Evolutionary conservation across 495 filamentous ascomycete species (phyloP).

Genomic region (Xylaria venustula): DNA sequence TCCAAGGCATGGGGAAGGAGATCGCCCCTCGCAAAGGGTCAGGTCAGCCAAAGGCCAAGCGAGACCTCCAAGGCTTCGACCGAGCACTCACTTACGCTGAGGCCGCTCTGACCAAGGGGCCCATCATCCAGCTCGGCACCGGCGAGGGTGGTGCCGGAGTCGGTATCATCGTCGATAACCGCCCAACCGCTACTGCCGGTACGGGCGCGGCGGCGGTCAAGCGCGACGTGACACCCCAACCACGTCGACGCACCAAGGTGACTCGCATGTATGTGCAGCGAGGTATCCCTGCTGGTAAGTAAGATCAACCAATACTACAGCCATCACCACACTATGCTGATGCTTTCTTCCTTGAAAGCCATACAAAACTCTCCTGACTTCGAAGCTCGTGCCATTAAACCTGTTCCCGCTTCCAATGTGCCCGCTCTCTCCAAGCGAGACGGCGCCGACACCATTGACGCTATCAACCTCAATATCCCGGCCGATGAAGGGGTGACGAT

Average conservation of each 20-base stretch:
- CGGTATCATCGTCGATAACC: constrained; percentile 48
- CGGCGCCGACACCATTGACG: constrained; percentile 37
- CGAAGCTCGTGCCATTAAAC: constrained; percentile 25
- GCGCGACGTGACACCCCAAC: constrained; percentile 34
- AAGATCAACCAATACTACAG: background rate
- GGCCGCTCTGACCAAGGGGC: constrained; percentile 45
- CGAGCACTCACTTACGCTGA: constrained; percentile 47
- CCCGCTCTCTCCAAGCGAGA: constrained; percentile 27
- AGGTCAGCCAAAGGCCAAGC: constrained; percentile 27
- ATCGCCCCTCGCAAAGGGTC: constrained; percentile 41
- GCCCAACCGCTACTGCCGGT: constrained; percentile 21
- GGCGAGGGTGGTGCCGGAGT: constrained; percentile 47
- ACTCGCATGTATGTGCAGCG: constrained; percentile 51
- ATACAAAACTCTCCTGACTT: constrained; percentile 33
- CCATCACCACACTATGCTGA: constrained; percentile 7
- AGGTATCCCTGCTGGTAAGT: constrained; percentile 45
- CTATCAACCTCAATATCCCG: constrained; percentile 50
- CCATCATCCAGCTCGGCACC: constrained; percentile 46
- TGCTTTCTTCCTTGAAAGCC: constrained; percentile 23
- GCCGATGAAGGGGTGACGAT: constrained; percentile 47
- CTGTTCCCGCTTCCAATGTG: constrained; percentile 20
- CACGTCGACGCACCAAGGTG: constrained; percentile 39
- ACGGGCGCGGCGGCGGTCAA: constrained; percentile 17
- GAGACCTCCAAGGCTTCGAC: constrained; percentile 49
- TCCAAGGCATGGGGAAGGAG: constrained; percentile 52